These are phyloP conservation scores for Lipomyces anomalus DNA, from an alignment of 805 yeast genomes.

Conservation along the genomic window DNA sequence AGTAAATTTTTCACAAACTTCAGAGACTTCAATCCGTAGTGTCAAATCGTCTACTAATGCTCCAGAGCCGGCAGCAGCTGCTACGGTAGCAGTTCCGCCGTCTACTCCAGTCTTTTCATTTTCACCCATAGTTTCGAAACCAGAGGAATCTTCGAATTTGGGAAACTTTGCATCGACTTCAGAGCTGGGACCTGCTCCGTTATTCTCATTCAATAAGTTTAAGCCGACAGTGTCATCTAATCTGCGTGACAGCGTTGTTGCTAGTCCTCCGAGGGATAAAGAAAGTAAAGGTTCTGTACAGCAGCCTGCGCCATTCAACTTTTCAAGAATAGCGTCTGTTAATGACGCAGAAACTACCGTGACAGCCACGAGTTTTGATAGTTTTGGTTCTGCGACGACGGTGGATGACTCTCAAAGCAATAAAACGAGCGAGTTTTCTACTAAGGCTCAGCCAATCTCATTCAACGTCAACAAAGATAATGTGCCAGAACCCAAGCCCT, in stretches of 20 bases:
- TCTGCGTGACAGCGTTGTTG: conserved; percentile 17
- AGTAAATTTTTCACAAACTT: neutral
- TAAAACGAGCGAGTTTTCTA: no score
- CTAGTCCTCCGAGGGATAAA: conserved; percentile 14
- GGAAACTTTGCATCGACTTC: neutral
- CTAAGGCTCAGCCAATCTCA: no score
- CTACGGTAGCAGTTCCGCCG: neutral
- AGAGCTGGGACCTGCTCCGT: neutral
- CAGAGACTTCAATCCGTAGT: neutral
- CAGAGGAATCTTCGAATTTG: neutral
- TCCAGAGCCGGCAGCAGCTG: neutral
- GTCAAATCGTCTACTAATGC: neutral
- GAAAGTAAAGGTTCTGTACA: no score
- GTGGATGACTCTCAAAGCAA: no score
- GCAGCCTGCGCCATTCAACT: no score
- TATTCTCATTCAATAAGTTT: conserved; percentile 8
- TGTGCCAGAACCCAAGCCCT: no score
- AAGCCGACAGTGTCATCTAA: conserved; percentile 15
- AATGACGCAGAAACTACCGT: no score
- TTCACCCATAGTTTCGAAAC: conserved; percentile 1
- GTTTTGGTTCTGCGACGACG: neutral
- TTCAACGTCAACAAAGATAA: no score
- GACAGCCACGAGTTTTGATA: neutral
- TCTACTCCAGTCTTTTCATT: neutral
- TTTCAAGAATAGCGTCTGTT: no score